Conservation (phyloP, 106 monocot species). For the Alisma plantagoaquatica region DNA sequence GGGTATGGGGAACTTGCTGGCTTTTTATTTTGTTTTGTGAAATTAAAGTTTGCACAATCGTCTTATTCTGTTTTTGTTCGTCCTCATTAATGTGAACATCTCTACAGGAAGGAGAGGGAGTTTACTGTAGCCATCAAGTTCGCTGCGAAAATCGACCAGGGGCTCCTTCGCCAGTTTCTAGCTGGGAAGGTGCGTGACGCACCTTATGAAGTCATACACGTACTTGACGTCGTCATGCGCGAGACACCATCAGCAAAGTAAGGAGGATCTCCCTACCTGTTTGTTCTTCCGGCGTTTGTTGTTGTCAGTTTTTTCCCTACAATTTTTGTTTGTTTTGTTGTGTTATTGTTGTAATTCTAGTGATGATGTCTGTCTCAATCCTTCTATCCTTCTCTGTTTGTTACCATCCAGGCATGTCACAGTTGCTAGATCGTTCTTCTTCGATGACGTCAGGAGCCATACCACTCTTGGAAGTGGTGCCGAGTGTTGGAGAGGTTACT, state of each 20-base stretch:
- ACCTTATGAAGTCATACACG: conserved; percentile 7
- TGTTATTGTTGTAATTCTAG: not conserved
- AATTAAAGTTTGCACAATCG: not conserved
- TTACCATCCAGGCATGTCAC: not conserved
- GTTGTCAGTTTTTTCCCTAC: too few relatives aligned
- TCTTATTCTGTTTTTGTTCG: not conserved
- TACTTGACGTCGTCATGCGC: conserved; percentile 4
- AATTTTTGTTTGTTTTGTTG: not conserved
- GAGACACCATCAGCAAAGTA: conserved; percentile 1
- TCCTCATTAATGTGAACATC: not conserved
- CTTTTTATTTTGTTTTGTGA: too few relatives aligned
- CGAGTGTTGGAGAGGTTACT: conserved; percentile 13
- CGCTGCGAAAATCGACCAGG: not conserved
- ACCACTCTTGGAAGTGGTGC: not conserved
- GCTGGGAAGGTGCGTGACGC: not conserved
- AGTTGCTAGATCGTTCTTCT: conserved; percentile 7
- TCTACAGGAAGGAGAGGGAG: not conserved
- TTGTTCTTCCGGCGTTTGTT: too few relatives aligned
- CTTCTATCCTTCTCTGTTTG: not conserved
- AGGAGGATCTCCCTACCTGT: too few relatives aligned
- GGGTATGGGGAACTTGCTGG: too few relatives aligned
- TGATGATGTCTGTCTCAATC: not conserved
- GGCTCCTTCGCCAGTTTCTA: not conserved
- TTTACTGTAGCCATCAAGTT: conserved; percentile 4
- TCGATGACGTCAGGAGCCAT: not conserved